These are phyloP conservation scores for Exophiala lecanii-corni DNA, from an alignment of 2,329 filamentous ascomycete genomes.

Conservation along the genomic window DNA sequence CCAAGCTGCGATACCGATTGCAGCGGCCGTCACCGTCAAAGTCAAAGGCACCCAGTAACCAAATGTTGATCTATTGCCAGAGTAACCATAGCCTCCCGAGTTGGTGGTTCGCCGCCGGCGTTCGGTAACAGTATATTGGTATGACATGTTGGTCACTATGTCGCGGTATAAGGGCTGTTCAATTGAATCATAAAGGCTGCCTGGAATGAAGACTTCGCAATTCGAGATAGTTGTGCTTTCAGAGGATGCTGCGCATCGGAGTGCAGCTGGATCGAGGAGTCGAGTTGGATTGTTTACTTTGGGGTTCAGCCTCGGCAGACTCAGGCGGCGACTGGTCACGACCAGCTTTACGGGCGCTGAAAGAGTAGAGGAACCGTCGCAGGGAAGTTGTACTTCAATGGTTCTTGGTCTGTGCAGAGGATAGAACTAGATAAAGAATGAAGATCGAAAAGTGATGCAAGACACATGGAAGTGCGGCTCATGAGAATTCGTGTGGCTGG, in stretches of 20 bases:
- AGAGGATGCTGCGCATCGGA: too few species aligned
- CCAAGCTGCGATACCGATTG: slow-evolving; percentile 83
- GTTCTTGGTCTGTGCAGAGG: too few species aligned
- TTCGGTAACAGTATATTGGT: slow-evolving; percentile 25
- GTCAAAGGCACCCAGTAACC: slow-evolving; percentile 85
- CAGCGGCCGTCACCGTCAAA: slow-evolving; percentile 81
- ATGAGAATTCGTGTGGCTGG: slow-evolving; percentile 15
- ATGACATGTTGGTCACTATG: slow-evolving; percentile 15
- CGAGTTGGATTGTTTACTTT: background rate
- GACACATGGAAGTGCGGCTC: too few species aligned
- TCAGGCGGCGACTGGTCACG: background rate
- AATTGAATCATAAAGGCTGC: background rate
- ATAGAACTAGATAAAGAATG: too few species aligned
- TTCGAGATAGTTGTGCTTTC: too few species aligned
- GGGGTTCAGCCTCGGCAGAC: background rate
- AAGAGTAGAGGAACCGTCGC: background rate
- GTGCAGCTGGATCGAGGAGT: background rate
- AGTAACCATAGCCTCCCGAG: slow-evolving; percentile 36
- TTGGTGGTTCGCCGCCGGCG: slow-evolving; percentile 21
- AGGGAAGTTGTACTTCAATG: too few species aligned
- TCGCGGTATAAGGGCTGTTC: background rate
- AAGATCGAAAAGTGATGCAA: too few species aligned
- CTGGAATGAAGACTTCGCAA: too few species aligned
- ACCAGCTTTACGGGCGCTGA: too few species aligned
- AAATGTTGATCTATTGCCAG: slow-evolving; percentile 38